Evolutionary conservation across 2,329 filamentous ascomycete species (phyloP).

Genomic region (Helotiales sp.): DNA sequence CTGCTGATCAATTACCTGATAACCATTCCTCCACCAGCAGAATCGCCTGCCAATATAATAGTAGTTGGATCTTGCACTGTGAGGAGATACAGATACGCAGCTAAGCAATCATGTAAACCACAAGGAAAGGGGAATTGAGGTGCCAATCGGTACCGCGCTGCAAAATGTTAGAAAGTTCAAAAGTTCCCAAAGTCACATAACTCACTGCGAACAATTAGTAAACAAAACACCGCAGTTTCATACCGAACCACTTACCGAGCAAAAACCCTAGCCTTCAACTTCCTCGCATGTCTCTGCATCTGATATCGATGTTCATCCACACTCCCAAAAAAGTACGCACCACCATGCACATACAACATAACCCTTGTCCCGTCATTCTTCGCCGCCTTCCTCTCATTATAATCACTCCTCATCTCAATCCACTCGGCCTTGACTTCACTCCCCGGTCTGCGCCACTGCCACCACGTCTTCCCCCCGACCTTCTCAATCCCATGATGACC

Average conservation of each 20-base stretch:
- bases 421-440: constrained; percentile 80
- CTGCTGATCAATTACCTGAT: constrained; percentile 53
- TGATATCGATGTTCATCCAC: constrained; percentile 98
- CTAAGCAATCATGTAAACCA: constrained; percentile 85
- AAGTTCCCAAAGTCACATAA: constrained; percentile 6
- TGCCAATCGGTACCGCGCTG: constrained; percentile 78
- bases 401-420: constrained; percentile 93
- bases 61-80: constrained; percentile 76
- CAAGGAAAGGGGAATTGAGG: constrained; percentile 97
- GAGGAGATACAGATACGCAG: constrained; percentile 84
- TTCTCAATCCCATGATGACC: constrained; percentile 74
- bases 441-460: constrained; percentile 80
- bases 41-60: constrained; percentile 89
- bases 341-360: constrained; percentile 94
- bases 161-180: constrained; percentile 22
- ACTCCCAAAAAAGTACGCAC: constrained; percentile 94
- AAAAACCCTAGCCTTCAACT: constrained; percentile 87
- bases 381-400: constrained; percentile 70
- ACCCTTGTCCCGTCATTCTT: constrained; percentile 69
- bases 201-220: constrained; percentile 33
- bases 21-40: constrained; percentile 90
- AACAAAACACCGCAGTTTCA: constrained; percentile 10
- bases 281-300: constrained; percentile 92
- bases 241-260: constrained; percentile 58
- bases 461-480: constrained; percentile 85